phyloP scores from a whole-genome alignment of 208 protist genomes.

The Ichthyophonus hoferi region DNA sequence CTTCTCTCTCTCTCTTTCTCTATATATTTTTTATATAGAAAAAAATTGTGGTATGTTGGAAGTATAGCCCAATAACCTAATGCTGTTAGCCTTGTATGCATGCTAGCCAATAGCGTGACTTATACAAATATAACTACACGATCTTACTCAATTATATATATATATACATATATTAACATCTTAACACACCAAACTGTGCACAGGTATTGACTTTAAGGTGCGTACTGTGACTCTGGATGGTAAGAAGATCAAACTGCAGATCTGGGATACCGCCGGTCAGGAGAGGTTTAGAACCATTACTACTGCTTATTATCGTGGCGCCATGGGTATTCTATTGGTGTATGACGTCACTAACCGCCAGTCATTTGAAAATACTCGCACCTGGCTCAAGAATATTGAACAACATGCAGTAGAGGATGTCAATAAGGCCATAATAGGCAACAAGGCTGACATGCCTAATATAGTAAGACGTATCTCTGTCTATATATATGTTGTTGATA shows the following conservation, averaged over 20 bases:
- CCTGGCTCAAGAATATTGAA: slow-evolving; percentile 65
- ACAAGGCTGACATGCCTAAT: slow-evolving; percentile 37
- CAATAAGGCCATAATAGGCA: slow-evolving; percentile 18
- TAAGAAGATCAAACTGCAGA: slow-evolving; percentile 47
- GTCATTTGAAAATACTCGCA: slow-evolving; percentile 80
- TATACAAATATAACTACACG: too few species aligned
- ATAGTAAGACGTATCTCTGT: background rate
- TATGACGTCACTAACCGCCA: slow-evolving; percentile 36
- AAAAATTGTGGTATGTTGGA: too few species aligned
- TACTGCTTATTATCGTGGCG: slow-evolving; percentile 51
- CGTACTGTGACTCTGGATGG: slow-evolving; percentile 22
- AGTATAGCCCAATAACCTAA: too few species aligned
- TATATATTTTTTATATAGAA: too few species aligned
- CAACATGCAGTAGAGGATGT: slow-evolving; percentile 27
- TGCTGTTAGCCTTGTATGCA: too few species aligned
- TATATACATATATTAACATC: background rate
- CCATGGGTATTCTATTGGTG: slow-evolving; percentile 35
- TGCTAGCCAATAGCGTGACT: too few species aligned
- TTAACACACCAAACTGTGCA: background rate
- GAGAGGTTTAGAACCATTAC: slow-evolving; percentile 52
- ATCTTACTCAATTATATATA: background rate
- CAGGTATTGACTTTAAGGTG: slow-evolving; percentile 18
- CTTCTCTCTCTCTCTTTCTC: too few species aligned
- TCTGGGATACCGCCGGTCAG: slow-evolving; percentile 55
- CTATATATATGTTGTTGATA: background rate